Base-by-base conservation (phyloP, 495 filamentous ascomycete species). In the Halenospora varia region DNA sequence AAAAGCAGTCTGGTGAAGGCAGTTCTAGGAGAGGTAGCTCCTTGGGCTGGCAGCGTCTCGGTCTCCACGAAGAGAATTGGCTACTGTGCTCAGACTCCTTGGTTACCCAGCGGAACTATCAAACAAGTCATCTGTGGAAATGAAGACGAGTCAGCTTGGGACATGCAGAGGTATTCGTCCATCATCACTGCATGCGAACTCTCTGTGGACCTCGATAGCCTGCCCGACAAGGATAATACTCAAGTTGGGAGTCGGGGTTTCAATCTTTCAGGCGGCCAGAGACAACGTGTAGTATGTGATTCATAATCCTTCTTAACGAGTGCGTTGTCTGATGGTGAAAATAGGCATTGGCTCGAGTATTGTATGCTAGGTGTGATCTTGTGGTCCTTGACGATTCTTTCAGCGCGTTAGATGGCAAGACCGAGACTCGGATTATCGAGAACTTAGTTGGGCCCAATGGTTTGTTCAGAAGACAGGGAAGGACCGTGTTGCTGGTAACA, bases 21-120 rank as follows among this genome's bases (percentile, higher is more conserved):
- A 18, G 70, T 93, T 2, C 72, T 93, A 1, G 89, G 89, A 1
- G 90, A 95, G 63, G 71, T 95, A 11, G 84, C 92, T 61, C 77
- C 76, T 59, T 66, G 77, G 13, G 66, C 66, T 13, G 89, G 90
- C 6, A 71, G 79, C 3, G 75, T 78, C n/a, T 65, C 71, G 4
- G 67, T 84, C 10, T 84, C 87, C 1, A 80, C 77, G 18, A 82
- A 84, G 48, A 83, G 83, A 71, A 73, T 92, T 1, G 89, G 84
- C 11, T 93, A 90, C 70, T 92, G 88, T 64, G 81, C 86, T 2
- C 89, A 95, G 63, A 86, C 81, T 3, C 87, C 90, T 11, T 95
- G 90, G 90, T 74, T 95, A 13, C 88, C 92, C 63, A 92, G 87
- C 63, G 91, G 90, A 85, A 92, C 81, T 56, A 90, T 93, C 48